Conservation (phyloP, 2,329 filamentous ascomycete species). For the Fusarium foetens region DNA sequence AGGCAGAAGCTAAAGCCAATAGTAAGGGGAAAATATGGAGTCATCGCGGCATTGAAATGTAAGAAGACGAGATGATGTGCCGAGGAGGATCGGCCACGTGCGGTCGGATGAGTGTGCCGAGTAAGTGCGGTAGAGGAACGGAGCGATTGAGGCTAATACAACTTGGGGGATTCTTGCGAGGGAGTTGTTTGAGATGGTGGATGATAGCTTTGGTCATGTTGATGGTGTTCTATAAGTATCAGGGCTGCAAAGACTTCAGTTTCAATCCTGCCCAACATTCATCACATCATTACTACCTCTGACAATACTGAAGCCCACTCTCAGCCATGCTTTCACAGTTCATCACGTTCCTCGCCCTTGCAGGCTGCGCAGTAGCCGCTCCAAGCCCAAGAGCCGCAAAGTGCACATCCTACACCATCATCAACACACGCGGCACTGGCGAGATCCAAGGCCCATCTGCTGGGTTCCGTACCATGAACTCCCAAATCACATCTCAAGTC, state of each 20-base stretch:
- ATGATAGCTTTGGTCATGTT: not conserved
- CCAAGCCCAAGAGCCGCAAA: not conserved
- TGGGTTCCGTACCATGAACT: slow-evolving; percentile 23
- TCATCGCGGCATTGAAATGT: not conserved
- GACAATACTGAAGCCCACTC: not conserved
- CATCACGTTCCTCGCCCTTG: not conserved
- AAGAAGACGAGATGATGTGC: not conserved
- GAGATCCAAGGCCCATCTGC: slow-evolving; percentile 5
- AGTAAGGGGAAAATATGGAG: not conserved
- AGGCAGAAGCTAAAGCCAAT: too few species aligned
- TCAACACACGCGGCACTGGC: slow-evolving; percentile 19
- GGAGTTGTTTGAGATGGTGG: not conserved
- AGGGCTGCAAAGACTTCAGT: not conserved
- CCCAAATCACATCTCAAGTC: not conserved
- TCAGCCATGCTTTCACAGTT: not conserved
- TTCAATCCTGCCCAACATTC: too few species aligned
- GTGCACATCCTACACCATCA: slow-evolving; percentile 20
- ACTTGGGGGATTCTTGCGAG: not conserved
- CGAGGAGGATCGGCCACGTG: not conserved
- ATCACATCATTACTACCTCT: not conserved
- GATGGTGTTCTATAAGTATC: not conserved
- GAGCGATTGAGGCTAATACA: not conserved
- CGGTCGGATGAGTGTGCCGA: not conserved
- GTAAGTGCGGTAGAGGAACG: not conserved
- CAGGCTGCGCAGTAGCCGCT: not conserved